These are phyloP conservation scores for Linnemannia zychae DNA, from an alignment of 192 early-diverging fungal species.

Conservation along the genomic window DNA sequence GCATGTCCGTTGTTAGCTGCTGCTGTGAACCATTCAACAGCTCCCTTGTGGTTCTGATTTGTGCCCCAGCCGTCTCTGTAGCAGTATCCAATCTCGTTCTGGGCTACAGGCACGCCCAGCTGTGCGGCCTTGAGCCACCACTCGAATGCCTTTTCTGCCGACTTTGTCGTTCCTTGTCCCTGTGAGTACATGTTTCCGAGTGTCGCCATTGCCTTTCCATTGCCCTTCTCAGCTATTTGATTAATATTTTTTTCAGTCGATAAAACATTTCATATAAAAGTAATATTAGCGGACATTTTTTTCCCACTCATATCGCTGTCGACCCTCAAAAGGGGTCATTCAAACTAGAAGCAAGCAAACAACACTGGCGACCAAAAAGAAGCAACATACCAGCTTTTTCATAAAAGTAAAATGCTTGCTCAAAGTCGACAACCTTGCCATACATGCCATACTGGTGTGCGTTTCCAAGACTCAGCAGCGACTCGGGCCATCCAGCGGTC, in stretches of 20 bases:
- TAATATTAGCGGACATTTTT: constrained; percentile 1
- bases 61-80: constrained; percentile 73
- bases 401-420: constrained; percentile 56
- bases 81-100: constrained; percentile 70
- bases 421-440: constrained; percentile 43
- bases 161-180: constrained; percentile 49
- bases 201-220: constrained; percentile 56
- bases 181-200: constrained; percentile 56
- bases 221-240: constrained; percentile 48
- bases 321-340: neutral
- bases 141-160: constrained; percentile 64
- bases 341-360: neutral
- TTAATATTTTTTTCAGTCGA: neutral
- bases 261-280: constrained; percentile 8
- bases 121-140: constrained; percentile 69
- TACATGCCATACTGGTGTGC: constrained; percentile 59
- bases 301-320: neutral
- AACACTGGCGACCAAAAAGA: neutral
- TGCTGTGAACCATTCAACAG: constrained; percentile 73
- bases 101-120: constrained; percentile 61
- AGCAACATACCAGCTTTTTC: constrained; percentile 46
- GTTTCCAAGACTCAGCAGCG: constrained; percentile 49
- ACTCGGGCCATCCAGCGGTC: constrained; percentile 54
- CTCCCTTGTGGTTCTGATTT: constrained; percentile 58
- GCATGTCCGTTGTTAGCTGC: constrained; percentile 79